Evolutionary conservation across 306 rosid species (phyloP).

Genomic region (Fragaria ananassa): DNA sequence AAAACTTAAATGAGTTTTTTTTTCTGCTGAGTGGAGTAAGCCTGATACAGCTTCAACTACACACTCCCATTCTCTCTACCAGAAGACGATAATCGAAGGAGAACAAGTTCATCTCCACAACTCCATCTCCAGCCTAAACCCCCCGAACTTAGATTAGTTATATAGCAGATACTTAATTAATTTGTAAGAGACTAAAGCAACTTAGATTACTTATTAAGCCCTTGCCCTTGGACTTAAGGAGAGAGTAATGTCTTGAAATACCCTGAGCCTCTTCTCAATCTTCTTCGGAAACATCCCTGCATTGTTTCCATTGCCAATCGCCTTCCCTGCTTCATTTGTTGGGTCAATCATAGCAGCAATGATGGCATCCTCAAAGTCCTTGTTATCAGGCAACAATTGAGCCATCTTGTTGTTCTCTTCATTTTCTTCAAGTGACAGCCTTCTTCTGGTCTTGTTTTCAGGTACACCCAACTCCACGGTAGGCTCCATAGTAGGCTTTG

Average conservation of each 20-base stretch:
- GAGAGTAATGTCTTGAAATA: conserved; percentile 80
- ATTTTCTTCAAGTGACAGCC: conserved; percentile 45
- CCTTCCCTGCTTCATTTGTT: conserved; percentile 31
- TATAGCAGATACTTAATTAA: neutral
- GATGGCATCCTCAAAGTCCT: conserved; percentile 92
- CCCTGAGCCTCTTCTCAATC: conserved; percentile 80
- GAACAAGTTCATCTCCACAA: conserved; percentile 99
- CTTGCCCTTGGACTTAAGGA: conserved; percentile 78
- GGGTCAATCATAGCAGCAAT: conserved; percentile 68
- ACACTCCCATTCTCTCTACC: conserved; percentile 26
- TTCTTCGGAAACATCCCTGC: conserved; percentile 38
- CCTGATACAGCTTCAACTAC: conserved; percentile 13
- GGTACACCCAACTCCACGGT: conserved; percentile 32
- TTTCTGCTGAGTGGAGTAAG: conserved; percentile 13
- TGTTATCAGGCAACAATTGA: conserved; percentile 61
- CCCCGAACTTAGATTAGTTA: conserved; percentile 18
- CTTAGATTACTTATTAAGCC: conserved; percentile 30
- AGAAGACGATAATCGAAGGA: conserved; percentile 45
- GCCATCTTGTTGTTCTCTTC: conserved; percentile 36
- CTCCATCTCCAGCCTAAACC: conserved; percentile 76
- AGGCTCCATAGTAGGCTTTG: conserved; percentile 33
- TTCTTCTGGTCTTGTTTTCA: conserved; percentile 65
- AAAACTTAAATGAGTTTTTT: neutral
- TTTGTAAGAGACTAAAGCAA: neutral
- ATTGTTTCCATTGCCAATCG: neutral